These are phyloP conservation scores for Acanthamoeba healyi DNA, from an alignment of 208 protist genomes.

Conservation along the genomic window DNA sequence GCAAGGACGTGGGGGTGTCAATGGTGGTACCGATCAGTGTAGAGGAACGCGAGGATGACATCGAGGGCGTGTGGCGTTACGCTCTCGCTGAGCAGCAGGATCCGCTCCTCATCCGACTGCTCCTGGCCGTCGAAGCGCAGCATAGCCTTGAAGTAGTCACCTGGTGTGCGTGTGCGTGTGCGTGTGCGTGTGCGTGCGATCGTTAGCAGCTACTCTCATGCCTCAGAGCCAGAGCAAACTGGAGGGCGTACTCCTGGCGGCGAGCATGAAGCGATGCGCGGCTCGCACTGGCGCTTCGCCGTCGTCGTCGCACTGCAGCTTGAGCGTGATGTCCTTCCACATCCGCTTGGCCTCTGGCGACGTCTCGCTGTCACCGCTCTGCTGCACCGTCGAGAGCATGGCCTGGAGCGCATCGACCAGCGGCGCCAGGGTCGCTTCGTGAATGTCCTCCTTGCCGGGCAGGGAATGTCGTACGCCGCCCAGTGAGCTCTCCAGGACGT, in stretches of 20 bases:
- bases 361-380: no score
- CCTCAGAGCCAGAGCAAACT: no score
- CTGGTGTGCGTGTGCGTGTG: no score
- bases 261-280: constrained; percentile 16
- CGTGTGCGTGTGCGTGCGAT: no score
- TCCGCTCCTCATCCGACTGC: neutral
- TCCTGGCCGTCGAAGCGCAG: neutral
- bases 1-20: no score
- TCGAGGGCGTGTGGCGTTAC: neutral
- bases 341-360: neutral
- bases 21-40: constrained; percentile 52
- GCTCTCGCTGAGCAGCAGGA: neutral
- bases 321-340: neutral
- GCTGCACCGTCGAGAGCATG: neutral
- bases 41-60: neutral
- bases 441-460: neutral
- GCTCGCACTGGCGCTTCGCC: neutral
- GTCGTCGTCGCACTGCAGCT: neutral
- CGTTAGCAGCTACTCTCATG: no score
- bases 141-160: constrained; percentile 16
- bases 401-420: neutral
- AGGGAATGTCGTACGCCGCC: no score
- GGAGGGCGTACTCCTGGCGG: neutral
- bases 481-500: neutral
- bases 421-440: neutral